Evolutionary conservation across 2,329 filamentous ascomycete genomes (phyloP), one percentile per base, ranked within the genome.

Genomic region (Mycosphaerella sp.): DNA sequence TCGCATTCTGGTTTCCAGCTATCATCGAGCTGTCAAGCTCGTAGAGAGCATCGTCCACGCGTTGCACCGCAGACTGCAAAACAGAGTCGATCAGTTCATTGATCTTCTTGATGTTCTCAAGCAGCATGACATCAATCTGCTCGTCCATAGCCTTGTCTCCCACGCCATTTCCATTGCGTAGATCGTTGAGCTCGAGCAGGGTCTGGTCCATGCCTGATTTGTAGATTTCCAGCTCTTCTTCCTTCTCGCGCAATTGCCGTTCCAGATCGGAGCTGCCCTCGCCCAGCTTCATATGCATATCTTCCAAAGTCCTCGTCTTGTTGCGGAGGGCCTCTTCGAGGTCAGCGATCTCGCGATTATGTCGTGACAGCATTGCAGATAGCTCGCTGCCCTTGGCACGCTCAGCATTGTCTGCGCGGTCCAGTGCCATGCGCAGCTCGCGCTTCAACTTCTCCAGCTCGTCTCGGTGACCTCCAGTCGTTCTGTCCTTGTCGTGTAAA

Each of bases 21-120:
- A 97, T 91, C 89, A 97, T 97, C 16, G 87, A 87, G 16, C 93
- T 97, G 70, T 98, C 93, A 39, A 98, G 78, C 70, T 98, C 93
- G 72, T 98, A 98, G 32, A 98, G 76, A 39, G 93, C 89, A 70
- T 98, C 93, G 64, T 98, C 93, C 12, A 98, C 90, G 40, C 93
- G 85, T 64, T 93, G 84, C 17, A 97, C 89, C 60, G 90, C 93
- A 43, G 88, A 85, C 68, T 97, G 90, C 35, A 98, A 76, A 3
- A 98, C 93, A 0, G 91, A 95, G 69, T 98, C 93, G 61, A 98
- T 95, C 47, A 98, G 91, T 62, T 95, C 89, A 73, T 95, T 93
- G 69, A 98, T 91, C 77, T 95, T 96, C 67, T 86, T 81, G 43
- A 96, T 78, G 64, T 89, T 94, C 55, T 89, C 80, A 60, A 93